phyloP scores from a whole-genome alignment of 1,139 yeast genomes.

The Kodamaea ohmeri region DNA sequence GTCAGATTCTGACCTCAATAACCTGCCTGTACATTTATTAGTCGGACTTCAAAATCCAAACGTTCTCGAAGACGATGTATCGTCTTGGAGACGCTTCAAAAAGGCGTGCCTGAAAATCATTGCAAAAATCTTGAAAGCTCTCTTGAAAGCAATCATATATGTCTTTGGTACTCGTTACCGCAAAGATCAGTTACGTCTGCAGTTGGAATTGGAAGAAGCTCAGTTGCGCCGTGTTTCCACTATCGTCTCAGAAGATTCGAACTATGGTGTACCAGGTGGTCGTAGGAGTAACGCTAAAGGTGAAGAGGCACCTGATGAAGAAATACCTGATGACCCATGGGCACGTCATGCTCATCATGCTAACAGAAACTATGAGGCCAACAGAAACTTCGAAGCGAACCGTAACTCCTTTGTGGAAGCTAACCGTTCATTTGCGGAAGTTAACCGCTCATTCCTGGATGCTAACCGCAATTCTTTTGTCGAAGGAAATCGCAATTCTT shows the following conservation, averaged over 20 bases:
- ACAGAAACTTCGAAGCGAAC: slow-evolving; percentile 1
- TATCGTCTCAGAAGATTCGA: slow-evolving; percentile 32
- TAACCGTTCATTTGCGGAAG: too few relatives aligned
- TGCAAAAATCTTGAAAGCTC: slow-evolving; percentile 17
- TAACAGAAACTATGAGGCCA: neutral
- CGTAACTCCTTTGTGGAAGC: too few relatives aligned
- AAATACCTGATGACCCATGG: too few relatives aligned
- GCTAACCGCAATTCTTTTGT: too few relatives aligned
- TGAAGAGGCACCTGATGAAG: too few relatives aligned
- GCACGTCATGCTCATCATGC: neutral
- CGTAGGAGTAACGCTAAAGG: slow-evolving; percentile 3
- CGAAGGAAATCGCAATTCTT: too few relatives aligned
- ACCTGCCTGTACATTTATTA: slow-evolving; percentile 77
- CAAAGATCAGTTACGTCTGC: slow-evolving; percentile 29
- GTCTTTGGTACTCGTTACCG: slow-evolving; percentile 29
- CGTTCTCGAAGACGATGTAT: slow-evolving; percentile 63
- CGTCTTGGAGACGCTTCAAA: slow-evolving; percentile 67
- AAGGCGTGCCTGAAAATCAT: slow-evolving; percentile 35
- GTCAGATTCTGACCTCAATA: slow-evolving; percentile 81
- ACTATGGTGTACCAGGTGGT: slow-evolving; percentile 3
- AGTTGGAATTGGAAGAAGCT: slow-evolving; percentile 28
- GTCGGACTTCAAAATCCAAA: slow-evolving; percentile 71
- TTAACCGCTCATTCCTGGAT: too few relatives aligned
- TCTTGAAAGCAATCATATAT: slow-evolving; percentile 24
- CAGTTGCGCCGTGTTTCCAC: slow-evolving; percentile 40